These are phyloP conservation scores for Ammopiptanthus mongolicus DNA, from an alignment of 306 rosid species.

Conservation along the genomic window DNA sequence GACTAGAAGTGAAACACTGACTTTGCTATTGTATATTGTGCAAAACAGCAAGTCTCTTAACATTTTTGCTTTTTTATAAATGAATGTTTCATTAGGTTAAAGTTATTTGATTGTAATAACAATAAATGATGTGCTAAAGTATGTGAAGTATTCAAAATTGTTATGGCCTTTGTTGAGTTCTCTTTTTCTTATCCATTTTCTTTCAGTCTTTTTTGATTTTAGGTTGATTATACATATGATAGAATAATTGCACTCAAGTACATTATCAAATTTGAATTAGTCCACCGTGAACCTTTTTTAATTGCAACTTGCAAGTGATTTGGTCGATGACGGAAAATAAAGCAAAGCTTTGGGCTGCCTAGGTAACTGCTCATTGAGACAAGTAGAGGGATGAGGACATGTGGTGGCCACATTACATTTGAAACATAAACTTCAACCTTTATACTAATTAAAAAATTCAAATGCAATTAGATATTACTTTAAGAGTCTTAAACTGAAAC, in stretches of 20 bases:
- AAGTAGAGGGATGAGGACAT: constrained; percentile 9
- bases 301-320: constrained; percentile 16
- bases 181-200: not conserved
- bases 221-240: not conserved
- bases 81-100: constrained; percentile 14
- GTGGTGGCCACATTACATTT: constrained; percentile 12
- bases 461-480: constrained; percentile 13
- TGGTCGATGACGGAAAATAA: constrained; percentile 15
- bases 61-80: constrained; percentile 1
- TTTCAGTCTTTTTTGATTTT: not conserved
- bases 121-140: constrained; percentile 12
- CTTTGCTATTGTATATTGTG: constrained; percentile 12
- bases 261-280: not conserved
- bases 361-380: constrained; percentile 1
- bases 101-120: constrained; percentile 10
- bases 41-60: constrained; percentile 8
- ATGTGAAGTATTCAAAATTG: not conserved
- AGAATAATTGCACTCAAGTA: not conserved
- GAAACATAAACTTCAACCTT: not conserved
- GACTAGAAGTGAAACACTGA: not conserved
- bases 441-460: not conserved
- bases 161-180: not conserved
- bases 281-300: constrained; percentile 1
- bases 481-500: not conserved
- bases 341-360: not conserved